Conservation (phyloP, 805 yeast genomes). For the Candida morakotiae region DNA sequence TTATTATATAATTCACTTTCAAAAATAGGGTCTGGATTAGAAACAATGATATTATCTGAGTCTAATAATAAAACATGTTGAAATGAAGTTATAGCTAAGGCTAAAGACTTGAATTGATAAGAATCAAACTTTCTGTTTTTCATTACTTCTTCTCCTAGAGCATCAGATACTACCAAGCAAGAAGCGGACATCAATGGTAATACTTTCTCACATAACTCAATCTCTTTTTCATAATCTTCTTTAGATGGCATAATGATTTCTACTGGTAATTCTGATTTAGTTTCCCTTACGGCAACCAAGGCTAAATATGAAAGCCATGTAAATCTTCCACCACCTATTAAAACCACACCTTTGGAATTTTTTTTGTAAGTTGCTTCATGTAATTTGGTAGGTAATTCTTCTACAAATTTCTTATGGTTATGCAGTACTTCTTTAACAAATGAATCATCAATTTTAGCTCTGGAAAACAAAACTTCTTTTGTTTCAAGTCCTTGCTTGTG, state of each 20-base stretch:
- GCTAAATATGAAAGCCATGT: conserved; percentile 35
- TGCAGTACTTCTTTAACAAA: conserved; percentile 17
- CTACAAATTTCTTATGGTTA: conserved; percentile 18
- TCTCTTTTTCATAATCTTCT: conserved; percentile 28
- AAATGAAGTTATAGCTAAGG: conserved; percentile 30
- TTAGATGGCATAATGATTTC: conserved; percentile 34
- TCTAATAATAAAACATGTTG: conserved; percentile 31
- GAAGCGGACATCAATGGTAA: conserved; percentile 60
- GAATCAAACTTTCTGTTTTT: conserved; percentile 43
- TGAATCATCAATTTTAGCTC: conserved; percentile 21
- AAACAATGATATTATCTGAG: conserved; percentile 29
- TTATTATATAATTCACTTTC: conserved; percentile 24
- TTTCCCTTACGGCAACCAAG: conserved; percentile 26
- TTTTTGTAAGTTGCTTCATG: conserved; percentile 16
- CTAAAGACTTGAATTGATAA: conserved; percentile 68
- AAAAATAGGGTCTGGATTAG: conserved; percentile 28
- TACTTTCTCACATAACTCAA: conserved; percentile 49
- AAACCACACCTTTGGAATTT: conserved; percentile 26
- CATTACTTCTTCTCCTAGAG: conserved; percentile 52
- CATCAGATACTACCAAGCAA: conserved; percentile 53
- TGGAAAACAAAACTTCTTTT: conserved; percentile 21
- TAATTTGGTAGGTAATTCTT: conserved; percentile 19
- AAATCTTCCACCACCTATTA: conserved; percentile 33
- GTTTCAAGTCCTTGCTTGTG: conserved; percentile 17
- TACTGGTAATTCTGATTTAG: conserved; percentile 36